Evolutionary conservation across 2,329 filamentous ascomycete species (phyloP).

Genomic region (Aspergillus oerlinghausenensis): DNA sequence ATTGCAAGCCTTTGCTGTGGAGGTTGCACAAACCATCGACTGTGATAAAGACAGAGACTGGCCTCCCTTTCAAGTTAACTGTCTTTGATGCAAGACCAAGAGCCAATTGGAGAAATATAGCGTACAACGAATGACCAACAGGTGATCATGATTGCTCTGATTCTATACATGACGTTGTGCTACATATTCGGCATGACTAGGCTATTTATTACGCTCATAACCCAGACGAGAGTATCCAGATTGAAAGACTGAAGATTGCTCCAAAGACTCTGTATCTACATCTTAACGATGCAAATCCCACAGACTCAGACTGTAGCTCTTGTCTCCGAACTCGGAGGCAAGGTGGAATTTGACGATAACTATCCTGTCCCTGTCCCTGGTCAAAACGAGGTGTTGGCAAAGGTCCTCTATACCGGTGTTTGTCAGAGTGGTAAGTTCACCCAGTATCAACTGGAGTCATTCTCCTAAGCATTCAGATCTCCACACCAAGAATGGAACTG

Average conservation of each 20-base stretch:
- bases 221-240: neutral
- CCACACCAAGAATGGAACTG: slow-evolving; percentile 38
- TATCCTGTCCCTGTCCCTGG: slow-evolving; percentile 40
- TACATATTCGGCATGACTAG: too few species aligned
- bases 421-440: slow-evolving; percentile 40
- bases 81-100: neutral
- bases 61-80: neutral
- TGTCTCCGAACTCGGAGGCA: slow-evolving; percentile 37
- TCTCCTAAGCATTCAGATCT: slow-evolving; percentile 26
- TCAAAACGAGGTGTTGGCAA: slow-evolving; percentile 41
- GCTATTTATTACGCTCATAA: neutral
- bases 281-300: slow-evolving; percentile 4
- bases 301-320: slow-evolving; percentile 38
- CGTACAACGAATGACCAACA: too few species aligned
- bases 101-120: neutral
- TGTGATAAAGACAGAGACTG: neutral
- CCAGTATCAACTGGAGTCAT: neutral
- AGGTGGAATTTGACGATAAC: slow-evolving; percentile 37
- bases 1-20: neutral
- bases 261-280: neutral
- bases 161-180: too few species aligned
- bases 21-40: neutral
- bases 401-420: slow-evolving; percentile 44
- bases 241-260: neutral
- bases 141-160: neutral